Evolutionary conservation across 164 flowering plant genomes (phyloP).

Genomic region (Magnolia kwangsiensis): DNA sequence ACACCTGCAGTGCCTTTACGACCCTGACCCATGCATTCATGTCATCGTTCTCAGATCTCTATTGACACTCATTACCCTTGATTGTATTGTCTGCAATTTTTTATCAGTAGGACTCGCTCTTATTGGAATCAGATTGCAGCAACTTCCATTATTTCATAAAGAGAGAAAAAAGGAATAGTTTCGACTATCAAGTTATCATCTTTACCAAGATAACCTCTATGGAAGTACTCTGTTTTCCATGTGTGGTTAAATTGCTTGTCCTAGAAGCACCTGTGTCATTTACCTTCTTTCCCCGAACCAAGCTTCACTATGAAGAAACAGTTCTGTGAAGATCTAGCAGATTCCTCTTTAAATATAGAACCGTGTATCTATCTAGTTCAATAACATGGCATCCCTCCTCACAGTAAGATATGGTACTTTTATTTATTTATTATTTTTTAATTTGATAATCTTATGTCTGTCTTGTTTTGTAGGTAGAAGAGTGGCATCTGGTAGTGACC

Average conservation of each 20-base stretch:
- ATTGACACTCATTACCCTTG: no score
- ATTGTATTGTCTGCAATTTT: no score
- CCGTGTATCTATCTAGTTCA: neutral
- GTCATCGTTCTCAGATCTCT: no score
- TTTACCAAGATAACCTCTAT: neutral
- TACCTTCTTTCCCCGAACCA: neutral
- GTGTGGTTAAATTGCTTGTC: neutral
- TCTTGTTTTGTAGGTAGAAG: slow-evolving; percentile 12
- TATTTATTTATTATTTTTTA: no score
- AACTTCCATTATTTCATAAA: no score
- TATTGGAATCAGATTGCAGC: no score
- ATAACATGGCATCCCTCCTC: neutral
- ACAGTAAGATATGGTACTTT: neutral
- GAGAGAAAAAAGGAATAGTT: no score
- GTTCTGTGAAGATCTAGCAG: neutral
- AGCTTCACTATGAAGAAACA: neutral
- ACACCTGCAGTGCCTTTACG: no score
- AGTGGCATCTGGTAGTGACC: slow-evolving; percentile 13
- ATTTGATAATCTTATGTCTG: neutral
- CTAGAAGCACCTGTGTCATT: neutral
- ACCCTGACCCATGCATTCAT: no score
- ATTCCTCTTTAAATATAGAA: neutral
- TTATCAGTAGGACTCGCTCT: no score
- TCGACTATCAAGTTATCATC: neutral
- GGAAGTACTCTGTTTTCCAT: neutral